Evolutionary conservation across 371 early-diverging fungal species (phyloP).

Genomic region (Entomophthora muscae): DNA sequence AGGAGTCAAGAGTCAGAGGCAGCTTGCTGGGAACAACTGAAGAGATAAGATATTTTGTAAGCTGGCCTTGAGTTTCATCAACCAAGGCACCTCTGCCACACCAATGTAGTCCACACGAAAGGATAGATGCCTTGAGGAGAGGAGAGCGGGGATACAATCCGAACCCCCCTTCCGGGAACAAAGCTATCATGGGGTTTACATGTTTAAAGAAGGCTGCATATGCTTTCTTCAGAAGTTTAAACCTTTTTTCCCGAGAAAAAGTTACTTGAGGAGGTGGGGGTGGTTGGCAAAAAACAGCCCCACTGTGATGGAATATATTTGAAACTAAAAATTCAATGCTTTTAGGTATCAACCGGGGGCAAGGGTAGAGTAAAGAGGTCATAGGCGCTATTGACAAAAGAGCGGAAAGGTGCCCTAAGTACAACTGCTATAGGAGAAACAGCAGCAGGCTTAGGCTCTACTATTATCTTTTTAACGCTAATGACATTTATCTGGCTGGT

Average conservation of each 20-base stretch:
- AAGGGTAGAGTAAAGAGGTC: not conserved
- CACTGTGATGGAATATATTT: not conserved
- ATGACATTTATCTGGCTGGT: not conserved
- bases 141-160: not conserved
- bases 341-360: not conserved
- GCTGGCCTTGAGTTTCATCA: not conserved
- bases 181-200: not conserved
- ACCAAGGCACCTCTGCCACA: not conserved
- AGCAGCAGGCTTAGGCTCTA: not conserved
- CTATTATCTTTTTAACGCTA: not conserved
- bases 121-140: not conserved
- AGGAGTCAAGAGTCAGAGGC: not conserved
- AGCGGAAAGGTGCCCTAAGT: not conserved
- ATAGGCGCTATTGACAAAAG: not conserved
- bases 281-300: too few relatives aligned
- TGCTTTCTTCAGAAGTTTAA: not conserved
- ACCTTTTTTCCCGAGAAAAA: too few relatives aligned
- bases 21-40: not conserved
- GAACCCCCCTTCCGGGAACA: not conserved
- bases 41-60: not conserved
- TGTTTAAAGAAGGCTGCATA: not conserved
- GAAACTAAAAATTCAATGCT: not conserved
- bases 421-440: not conserved
- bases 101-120: not conserved
- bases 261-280: too few relatives aligned